Percentiles rank a stretch among this genome's conserved stretches.
phyloP scores from a whole-genome alignment of 495 filamentous ascomycete species.

The Neurospora sublineolata region DNA sequence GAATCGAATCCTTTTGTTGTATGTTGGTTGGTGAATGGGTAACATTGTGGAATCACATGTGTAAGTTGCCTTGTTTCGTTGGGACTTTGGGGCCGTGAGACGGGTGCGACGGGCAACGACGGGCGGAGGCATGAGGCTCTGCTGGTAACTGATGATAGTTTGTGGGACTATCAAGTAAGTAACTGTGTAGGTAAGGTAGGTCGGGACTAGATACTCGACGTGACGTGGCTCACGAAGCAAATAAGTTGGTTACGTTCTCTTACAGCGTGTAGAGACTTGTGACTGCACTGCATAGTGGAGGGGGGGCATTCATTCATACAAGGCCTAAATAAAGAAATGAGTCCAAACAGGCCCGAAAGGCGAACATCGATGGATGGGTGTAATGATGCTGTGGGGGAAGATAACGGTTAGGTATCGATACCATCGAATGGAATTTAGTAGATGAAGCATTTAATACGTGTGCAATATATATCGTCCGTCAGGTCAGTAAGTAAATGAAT shows the following conservation, averaged over 20 bases:
- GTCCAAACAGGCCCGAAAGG: too few species aligned
- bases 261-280: neutral
- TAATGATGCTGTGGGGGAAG: too few species aligned
- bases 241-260: neutral
- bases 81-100: neutral
- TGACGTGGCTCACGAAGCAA: neutral
- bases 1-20: neutral
- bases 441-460: too few species aligned
- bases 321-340: neutral
- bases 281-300: neutral
- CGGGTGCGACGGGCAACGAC: neutral
- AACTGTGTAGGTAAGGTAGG: neutral
- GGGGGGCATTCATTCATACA: neutral
- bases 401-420: too few species aligned
- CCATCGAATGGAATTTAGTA: too few species aligned
- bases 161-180: neutral
- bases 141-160: neutral
- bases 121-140: neutral
- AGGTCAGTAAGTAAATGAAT: neutral
- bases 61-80: neutral
- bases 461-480: too few species aligned
- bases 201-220: neutral
- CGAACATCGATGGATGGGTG: too few species aligned
- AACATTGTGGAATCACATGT: neutral
- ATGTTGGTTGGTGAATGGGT: neutral